Evolutionary conservation across 331 rosid species (phyloP).

Genomic region (Rhamnella rubrinervis): DNA sequence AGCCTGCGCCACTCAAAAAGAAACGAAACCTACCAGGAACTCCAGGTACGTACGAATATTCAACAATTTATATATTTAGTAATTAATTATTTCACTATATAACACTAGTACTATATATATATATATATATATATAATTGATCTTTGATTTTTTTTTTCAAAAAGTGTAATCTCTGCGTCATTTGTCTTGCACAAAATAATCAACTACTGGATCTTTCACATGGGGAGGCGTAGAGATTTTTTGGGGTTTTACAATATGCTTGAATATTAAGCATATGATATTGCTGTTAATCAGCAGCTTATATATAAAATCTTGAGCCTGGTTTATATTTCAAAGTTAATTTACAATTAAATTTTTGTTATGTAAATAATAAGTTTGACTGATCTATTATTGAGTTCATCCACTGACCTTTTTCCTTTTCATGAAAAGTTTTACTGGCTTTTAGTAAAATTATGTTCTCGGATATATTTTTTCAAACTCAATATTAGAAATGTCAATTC

Average conservation of each 20-base stretch:
- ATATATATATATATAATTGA: background rate
- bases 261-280: background rate
- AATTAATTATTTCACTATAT: background rate
- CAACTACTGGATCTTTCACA: background rate
- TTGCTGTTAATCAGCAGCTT: no score
- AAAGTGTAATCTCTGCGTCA: no score
- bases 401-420: no score
- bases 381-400: no score
- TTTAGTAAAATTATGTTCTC: no score
- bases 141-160: background rate
- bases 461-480: no score
- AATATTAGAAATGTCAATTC: no score
- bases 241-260: background rate
- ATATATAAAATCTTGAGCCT: no score
- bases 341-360: background rate
- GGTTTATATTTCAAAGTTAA: background rate
- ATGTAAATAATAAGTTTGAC: no score
- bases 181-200: background rate
- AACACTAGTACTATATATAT: background rate
- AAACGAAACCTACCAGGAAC: conserved; percentile 90
- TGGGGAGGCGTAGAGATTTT: background rate
- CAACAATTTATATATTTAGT: background rate
- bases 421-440: no score
- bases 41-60: conserved; percentile 59
- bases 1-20: conserved; percentile 53